These are phyloP conservation scores for Eutrema heterophyllum DNA, from an alignment of 345 rosid genomes.

Conservation along the genomic window DNA sequence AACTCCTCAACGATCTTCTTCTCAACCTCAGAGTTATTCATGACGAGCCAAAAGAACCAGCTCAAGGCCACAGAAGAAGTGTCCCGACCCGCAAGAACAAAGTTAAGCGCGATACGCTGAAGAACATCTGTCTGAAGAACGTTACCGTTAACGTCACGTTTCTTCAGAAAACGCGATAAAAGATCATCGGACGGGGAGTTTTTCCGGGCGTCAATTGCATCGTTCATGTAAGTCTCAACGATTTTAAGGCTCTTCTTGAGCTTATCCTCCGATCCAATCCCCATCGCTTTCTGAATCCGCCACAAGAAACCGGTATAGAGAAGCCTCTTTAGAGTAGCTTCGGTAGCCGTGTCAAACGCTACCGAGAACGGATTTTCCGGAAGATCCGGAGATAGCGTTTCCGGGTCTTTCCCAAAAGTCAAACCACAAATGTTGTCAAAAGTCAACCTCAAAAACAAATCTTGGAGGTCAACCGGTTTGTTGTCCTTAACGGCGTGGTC, in stretches of 20 bases:
- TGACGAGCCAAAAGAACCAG: conserved; percentile 95
- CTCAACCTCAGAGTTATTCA: conserved; percentile 62
- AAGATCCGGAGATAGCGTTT: conserved; percentile 60
- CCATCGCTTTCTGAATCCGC: conserved; percentile 55
- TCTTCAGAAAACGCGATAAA: conserved; percentile 76
- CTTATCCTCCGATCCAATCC: conserved; percentile 56
- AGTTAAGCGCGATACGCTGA: conserved; percentile 83
- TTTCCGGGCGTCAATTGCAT: conserved; percentile 55
- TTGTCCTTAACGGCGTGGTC: conserved; percentile 45
- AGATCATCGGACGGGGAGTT: conserved; percentile 79
- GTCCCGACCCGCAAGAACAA: conserved; percentile 89
- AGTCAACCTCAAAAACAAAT: conserved; percentile 75
- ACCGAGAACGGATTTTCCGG: conserved; percentile 69
- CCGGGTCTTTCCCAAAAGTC: conserved; percentile 87
- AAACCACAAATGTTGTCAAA: conserved; percentile 91
- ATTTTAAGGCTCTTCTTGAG: conserved; percentile 48
- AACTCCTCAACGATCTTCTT: conserved; percentile 61
- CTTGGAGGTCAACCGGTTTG: conserved; percentile 66
- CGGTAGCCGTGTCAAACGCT: conserved; percentile 83
- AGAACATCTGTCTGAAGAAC: conserved; percentile 52
- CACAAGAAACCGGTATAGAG: conserved; percentile 72
- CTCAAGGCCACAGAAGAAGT: conserved; percentile 90
- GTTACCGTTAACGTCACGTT: conserved; percentile 63
- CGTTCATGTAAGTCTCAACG: conserved; percentile 71
- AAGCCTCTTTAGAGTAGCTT: conserved; percentile 73